Percentiles rank a stretch among this genome's conserved stretches.
phyloP scores from a whole-genome alignment of 345 rosid species.

The Chamaenerion angustifolium region DNA sequence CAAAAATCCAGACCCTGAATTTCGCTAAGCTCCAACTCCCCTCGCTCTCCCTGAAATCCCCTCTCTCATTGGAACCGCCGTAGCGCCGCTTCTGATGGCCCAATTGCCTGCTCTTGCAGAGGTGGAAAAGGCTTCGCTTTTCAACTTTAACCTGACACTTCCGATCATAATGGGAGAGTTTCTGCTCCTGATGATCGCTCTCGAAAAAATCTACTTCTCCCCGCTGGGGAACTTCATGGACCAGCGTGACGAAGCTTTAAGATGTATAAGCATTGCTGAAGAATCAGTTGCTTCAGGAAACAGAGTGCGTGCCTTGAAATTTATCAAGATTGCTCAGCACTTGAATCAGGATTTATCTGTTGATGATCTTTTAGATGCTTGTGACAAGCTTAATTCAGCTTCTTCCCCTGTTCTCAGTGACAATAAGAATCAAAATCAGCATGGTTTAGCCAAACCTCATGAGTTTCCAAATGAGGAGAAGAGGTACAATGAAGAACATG shows the following conservation, averaged over 20 bases:
- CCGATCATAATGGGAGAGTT: no score
- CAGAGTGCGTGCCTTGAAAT: conserved; percentile 51
- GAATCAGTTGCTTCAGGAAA: conserved; percentile 54
- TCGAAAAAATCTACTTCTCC: no score
- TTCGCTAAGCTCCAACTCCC: no score
- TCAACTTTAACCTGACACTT: no score
- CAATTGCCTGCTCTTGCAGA: no score
- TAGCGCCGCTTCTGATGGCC: no score
- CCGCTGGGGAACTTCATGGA: no score
- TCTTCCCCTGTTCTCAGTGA: conserved; percentile 8
- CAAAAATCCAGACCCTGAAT: no score
- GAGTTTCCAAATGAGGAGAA: conserved; percentile 19
- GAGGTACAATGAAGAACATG: conserved; percentile 40
- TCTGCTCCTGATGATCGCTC: no score
- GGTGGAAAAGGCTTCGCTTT: no score
- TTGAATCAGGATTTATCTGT: conserved; percentile 33
- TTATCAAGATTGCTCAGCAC: conserved; percentile 55
- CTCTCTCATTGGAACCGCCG: no score
- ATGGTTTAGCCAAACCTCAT: conserved; percentile 8
- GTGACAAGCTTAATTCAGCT: conserved; percentile 36
- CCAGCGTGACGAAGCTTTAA: conserved; percentile 77
- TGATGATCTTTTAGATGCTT: conserved; percentile 41
- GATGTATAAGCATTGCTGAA: conserved; percentile 52
- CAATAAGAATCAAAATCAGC: conserved; percentile 9
- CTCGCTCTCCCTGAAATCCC: no score